Evolutionary conservation across 2,329 filamentous ascomycete species (phyloP), one percentile per base, ranked within the genome.

Genomic region (Cryphonectria carpinicola): DNA sequence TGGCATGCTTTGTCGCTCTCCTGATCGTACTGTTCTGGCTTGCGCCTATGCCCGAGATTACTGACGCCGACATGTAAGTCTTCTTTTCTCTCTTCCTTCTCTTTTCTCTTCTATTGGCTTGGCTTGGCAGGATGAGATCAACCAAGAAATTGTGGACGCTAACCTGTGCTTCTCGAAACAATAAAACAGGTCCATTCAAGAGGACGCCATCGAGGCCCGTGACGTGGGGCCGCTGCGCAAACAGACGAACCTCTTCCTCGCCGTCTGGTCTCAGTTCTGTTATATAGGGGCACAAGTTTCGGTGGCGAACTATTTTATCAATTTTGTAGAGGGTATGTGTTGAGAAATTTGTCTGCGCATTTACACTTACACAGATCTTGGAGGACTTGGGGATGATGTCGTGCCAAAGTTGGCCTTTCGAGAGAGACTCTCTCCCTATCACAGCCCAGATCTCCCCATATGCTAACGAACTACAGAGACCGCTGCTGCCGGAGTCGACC

Each of bases 181-280:
- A 41, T 13, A 14, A 64, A 64, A 56, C 11, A 66, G 64, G 64
- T 82, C 82, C 6, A 82, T 85, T 46, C 85, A 88, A 75, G 82
- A 84, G 74, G 78, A 77, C n/a, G 77, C 80, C 66, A 81, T 83
- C 66, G 78, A 76, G n/a, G 79, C 79, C 54, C 72, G 74, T 61
- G 86, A 85, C 67, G 78, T 82, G 37, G 83, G 85, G 68, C 86
- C 87, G 0, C 84, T 91, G 75, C 76, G 77, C 67, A 88, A 87
- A 74, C 88, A 91, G 78, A 87, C 87, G 77, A 87, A 86, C 61
- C 82, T 91, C 1, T 90, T 90, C 80, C 84, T 88, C 68, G 88
- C 87, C 39, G 84, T 88, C 0, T 86, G 84, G 74, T 84, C 87
- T 0, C 89, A 91, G 75, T 90, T 90, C 80, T 90, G 87, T 78